Evolutionary conservation across 768 basidiomycete genomes (phyloP).

Genomic region (Tylopilus vinaceipallidus): DNA sequence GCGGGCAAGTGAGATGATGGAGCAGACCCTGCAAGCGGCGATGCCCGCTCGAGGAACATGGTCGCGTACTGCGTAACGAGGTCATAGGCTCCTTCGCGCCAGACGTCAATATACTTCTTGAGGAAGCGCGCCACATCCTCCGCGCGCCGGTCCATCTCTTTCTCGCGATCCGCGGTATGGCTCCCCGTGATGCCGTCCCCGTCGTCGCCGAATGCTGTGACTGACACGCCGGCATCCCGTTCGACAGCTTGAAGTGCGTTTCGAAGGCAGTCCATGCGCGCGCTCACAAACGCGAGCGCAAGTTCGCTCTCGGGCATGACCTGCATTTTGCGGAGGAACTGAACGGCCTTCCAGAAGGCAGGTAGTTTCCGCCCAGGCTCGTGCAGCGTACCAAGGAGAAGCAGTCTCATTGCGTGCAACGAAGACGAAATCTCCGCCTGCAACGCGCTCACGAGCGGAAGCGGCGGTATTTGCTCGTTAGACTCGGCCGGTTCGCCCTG

Average conservation of each 20-base stretch:
- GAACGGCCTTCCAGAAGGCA: conserved; percentile 85
- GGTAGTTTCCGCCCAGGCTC: conserved; percentile 85
- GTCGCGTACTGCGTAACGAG: conserved; percentile 86
- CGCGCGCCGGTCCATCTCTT: conserved; percentile 55
- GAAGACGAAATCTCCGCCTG: conserved; percentile 67
- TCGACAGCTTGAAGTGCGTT: conserved; percentile 53
- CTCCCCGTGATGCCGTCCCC: conserved; percentile 13
- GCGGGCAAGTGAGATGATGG: conserved; percentile 19
- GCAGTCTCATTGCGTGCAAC: conserved; percentile 63
- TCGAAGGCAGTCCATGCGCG: conserved; percentile 63
- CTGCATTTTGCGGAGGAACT: conserved; percentile 82
- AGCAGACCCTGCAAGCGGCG: conserved; percentile 25
- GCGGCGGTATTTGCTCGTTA: conserved; percentile 34
- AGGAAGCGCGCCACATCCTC: conserved; percentile 77
- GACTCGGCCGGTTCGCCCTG: conserved; percentile 40
- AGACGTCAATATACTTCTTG: conserved; percentile 84
- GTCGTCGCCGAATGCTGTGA: conserved; percentile 9
- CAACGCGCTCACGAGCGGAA: conserved; percentile 45
- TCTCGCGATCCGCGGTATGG: conserved; percentile 34
- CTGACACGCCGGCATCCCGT: conserved; percentile 40
- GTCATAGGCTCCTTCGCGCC: conserved; percentile 92
- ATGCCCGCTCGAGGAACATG: conserved; percentile 77
- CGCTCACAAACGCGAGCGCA: conserved; percentile 81
- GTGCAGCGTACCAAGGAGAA: conserved; percentile 74
- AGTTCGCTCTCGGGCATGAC: conserved; percentile 71